These are phyloP conservation scores for Rhodotorula graminis DNA, from an alignment of 768 basidiomycete species.

Conservation along the genomic window DNA sequence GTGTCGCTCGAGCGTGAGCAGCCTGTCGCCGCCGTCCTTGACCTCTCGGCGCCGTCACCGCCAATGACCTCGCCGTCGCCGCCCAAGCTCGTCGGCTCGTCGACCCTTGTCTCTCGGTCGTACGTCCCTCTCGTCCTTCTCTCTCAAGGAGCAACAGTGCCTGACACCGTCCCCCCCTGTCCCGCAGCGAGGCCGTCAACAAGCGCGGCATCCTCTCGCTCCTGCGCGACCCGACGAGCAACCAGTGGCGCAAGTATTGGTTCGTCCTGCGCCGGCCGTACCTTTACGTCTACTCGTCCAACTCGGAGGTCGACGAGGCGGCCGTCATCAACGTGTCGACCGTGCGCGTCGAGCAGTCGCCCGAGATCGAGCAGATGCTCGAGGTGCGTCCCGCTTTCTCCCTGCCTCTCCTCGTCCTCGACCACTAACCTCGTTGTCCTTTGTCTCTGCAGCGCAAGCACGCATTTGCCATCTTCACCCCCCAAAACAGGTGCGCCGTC, in stretches of 20 bases:
- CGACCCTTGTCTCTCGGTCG: constrained; percentile 18
- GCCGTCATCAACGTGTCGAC: constrained; percentile 75
- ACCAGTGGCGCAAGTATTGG: constrained; percentile 77
- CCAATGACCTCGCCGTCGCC: constrained; percentile 1
- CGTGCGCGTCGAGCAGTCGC: constrained; percentile 77
- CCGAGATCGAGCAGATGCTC: constrained; percentile 63
- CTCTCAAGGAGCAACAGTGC: constrained; percentile 44
- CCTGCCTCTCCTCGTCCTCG: too few relatives aligned
- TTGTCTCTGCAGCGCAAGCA: constrained; percentile 30
- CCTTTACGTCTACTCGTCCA: constrained; percentile 76
- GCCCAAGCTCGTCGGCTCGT: constrained; percentile 14
- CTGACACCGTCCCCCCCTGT: constrained; percentile 57
- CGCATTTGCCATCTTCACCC: constrained; percentile 39
- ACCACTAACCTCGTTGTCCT: neutral
- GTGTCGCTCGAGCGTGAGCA: constrained; percentile 73
- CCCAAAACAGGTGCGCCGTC: constrained; percentile 28
- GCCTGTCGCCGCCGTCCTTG: constrained; percentile 44
- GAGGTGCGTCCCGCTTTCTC: constrained; percentile 11
- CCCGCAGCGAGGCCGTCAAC: constrained; percentile 60
- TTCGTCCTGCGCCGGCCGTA: constrained; percentile 87
- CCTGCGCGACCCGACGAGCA: constrained; percentile 70
- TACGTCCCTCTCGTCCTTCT: neutral
- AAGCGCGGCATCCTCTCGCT: constrained; percentile 80
- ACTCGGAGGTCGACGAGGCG: constrained; percentile 75
- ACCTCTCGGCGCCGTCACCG: constrained; percentile 28